Evolutionary conservation across 1,284 basidiomycete species (phyloP).

Genomic region (Takashimella koratensis): DNA sequence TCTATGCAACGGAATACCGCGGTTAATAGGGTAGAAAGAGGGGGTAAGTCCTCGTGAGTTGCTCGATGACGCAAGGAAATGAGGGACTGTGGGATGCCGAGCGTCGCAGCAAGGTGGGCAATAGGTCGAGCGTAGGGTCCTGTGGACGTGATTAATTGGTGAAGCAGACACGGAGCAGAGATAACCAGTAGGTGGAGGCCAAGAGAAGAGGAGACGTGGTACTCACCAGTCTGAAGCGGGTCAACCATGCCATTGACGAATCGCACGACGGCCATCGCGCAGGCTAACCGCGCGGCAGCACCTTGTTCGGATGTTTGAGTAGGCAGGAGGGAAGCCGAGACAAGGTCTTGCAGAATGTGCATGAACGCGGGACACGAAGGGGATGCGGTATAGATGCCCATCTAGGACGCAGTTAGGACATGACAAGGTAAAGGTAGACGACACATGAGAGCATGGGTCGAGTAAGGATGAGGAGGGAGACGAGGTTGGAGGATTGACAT

Average conservation of each 20-base stretch:
- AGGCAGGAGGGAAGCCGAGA: constrained; percentile 59
- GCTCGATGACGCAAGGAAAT: constrained; percentile 93
- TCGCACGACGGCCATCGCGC: constrained; percentile 66
- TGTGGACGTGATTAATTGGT: constrained; percentile 5
- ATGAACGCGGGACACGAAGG: constrained; percentile 67
- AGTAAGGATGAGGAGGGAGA: not conserved
- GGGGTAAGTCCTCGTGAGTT: constrained; percentile 93
- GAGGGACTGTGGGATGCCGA: constrained; percentile 81
- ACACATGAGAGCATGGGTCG: constrained; percentile 3
- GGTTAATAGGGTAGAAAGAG: constrained; percentile 71
- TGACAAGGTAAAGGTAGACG: too few species aligned
- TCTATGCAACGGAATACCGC: constrained; percentile 65
- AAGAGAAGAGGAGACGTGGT: constrained; percentile 2
- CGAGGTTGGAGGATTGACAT: too few species aligned
- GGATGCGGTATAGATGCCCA: constrained; percentile 68
- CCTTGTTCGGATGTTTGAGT: constrained; percentile 60
- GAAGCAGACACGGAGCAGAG: not conserved
- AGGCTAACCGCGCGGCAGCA: constrained; percentile 55
- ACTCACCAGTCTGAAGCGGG: constrained; percentile 76
- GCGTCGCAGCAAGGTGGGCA: constrained; percentile 75
- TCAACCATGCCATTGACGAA: constrained; percentile 95
- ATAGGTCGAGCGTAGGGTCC: constrained; percentile 77
- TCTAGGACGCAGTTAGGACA: constrained; percentile 43
- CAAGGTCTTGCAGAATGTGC: constrained; percentile 56
- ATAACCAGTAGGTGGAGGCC: not conserved